phyloP scores from a whole-genome alignment of 345 rosid species.

The Dovyalis caffra region DNA sequence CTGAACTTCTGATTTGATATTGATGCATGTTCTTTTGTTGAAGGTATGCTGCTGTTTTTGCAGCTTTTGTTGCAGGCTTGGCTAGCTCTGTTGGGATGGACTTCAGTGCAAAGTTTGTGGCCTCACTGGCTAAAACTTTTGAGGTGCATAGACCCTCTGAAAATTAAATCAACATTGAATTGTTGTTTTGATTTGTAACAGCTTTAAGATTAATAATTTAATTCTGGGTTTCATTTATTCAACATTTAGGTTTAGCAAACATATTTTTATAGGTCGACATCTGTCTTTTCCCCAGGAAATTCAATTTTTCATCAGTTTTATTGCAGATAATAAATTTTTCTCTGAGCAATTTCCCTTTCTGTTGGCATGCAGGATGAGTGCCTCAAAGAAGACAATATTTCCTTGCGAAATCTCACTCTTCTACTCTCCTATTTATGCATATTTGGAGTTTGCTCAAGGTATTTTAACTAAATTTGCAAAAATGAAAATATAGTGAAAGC shows the following conservation, averaged over 20 bases:
- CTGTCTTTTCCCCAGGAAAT: background rate
- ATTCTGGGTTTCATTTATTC: background rate
- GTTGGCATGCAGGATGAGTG: conserved; percentile 64
- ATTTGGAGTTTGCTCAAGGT: conserved; percentile 92
- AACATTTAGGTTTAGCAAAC: background rate
- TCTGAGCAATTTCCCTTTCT: background rate
- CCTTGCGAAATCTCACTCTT: conserved; percentile 77
- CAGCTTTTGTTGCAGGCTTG: conserved; percentile 90
- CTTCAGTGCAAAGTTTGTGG: conserved; percentile 83
- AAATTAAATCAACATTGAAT: background rate
- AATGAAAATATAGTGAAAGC: background rate
- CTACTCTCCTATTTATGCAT: conserved; percentile 68
- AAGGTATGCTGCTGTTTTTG: conserved; percentile 86
- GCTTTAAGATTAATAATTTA: background rate
- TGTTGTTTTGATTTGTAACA: background rate
- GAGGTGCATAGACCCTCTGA: conserved; percentile 44
- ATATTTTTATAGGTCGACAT: background rate
- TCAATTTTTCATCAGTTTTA: background rate
- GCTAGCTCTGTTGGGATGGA: conserved; percentile 79
- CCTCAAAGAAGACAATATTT: conserved; percentile 69
- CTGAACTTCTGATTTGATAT: background rate
- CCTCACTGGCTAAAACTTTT: conserved; percentile 68
- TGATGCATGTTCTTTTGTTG: conserved; percentile 5
- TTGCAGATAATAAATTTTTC: background rate
- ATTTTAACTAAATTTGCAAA: conserved; percentile 16